phyloP scores from a whole-genome alignment of 169 alveolate species.

The Plasmodium cynomolgi region DNA sequence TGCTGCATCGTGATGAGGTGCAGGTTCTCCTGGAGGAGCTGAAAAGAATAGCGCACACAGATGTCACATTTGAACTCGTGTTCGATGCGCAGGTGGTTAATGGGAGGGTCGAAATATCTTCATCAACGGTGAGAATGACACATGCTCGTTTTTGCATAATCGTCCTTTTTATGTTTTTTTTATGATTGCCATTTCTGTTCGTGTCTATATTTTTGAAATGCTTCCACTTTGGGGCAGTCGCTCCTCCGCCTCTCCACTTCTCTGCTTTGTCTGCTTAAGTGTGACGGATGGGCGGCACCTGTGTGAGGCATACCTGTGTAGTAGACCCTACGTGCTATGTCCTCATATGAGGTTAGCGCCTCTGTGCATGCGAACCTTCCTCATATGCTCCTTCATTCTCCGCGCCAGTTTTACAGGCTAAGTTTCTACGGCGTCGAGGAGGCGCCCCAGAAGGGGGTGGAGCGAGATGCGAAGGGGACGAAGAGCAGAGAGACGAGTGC shows the following conservation, averaged over 20 bases:
- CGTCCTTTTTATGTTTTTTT: background rate
- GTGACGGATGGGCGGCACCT: background rate
- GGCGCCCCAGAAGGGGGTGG: background rate
- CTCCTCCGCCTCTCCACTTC: background rate
- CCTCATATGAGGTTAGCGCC: background rate
- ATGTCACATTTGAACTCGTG: slow-evolving; percentile 15
- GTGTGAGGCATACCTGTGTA: background rate
- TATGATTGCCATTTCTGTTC: background rate
- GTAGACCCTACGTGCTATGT: background rate
- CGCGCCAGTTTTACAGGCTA: slow-evolving; percentile 47
- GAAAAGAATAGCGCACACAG: background rate
- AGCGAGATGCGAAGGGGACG: background rate
- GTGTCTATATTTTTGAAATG: background rate
- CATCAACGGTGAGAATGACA: slow-evolving; percentile 17
- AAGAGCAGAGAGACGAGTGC: background rate
- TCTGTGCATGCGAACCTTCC: background rate
- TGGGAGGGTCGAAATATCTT: slow-evolving; percentile 12
- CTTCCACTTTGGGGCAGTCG: background rate
- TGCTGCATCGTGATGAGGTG: background rate
- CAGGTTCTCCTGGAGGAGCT: slow-evolving; percentile 18
- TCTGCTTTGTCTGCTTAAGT: background rate
- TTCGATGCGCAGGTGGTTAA: slow-evolving; percentile 12
- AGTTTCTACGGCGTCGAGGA: slow-evolving; percentile 59
- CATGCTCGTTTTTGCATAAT: background rate
- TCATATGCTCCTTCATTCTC: background rate